Evolutionary conservation across 352 stramenopile species (phyloP).

Genomic region (Elongisporangium prolatum): DNA sequence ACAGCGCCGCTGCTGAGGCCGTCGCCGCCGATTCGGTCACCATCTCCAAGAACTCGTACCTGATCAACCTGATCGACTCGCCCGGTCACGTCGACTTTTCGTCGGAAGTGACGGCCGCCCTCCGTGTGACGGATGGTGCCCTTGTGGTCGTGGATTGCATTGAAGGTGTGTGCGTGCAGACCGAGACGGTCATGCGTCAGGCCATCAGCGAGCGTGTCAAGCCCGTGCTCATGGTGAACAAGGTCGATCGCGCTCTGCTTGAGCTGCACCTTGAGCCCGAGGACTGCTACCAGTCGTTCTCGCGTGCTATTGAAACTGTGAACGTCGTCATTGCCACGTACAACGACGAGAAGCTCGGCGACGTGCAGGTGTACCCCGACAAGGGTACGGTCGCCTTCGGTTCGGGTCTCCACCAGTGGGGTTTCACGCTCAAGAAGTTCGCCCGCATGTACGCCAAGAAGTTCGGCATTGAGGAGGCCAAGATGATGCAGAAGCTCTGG

Average conservation of each 20-base stretch:
- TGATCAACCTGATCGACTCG: conserved; percentile 99
- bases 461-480: conserved; percentile 97
- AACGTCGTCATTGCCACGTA: conserved; percentile 99
- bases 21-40: conserved; percentile 58
- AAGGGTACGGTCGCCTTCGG: conserved; percentile 99
- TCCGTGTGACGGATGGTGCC: conserved; percentile 99
- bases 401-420: conserved; percentile 99
- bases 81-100: conserved; percentile 99
- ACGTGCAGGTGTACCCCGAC: conserved; percentile 97
- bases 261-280: conserved; percentile 98
- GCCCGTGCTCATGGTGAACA: conserved; percentile 99
- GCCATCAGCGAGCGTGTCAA: conserved; percentile 97
- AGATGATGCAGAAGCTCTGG: conserved; percentile 99
- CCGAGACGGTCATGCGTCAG: conserved; percentile 98
- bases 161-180: conserved; percentile 99
- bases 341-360: conserved; percentile 96
- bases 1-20: conserved; percentile 13
- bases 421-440: conserved; percentile 99
- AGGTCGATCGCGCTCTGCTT: conserved; percentile 98
- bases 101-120: conserved; percentile 98
- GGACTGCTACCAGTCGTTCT: conserved; percentile 99
- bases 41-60: conserved; percentile 97
- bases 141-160: conserved; percentile 99
- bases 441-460: conserved; percentile 98
- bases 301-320: conserved; percentile 97